Conservation (phyloP, 169 alveolate genomes). For the Plasmodium yoelii region DNA sequence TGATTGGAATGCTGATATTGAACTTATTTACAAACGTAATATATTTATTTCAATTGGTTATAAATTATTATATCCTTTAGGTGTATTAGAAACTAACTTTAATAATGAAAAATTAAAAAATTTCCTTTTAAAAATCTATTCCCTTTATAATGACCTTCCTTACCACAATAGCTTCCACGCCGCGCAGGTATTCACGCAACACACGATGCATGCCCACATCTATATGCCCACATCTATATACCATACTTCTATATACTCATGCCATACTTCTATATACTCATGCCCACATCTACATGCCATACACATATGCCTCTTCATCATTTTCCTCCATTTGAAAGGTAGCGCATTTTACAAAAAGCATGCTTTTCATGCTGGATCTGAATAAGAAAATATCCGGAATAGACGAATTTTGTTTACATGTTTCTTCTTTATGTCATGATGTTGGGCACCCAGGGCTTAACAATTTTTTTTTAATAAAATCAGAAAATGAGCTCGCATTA, state of each 20-base stretch:
- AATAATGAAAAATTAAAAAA: slow-evolving; percentile 45
- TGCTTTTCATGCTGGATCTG: slow-evolving; percentile 53
- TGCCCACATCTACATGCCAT: no score
- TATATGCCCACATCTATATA: no score
- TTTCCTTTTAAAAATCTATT: slow-evolving; percentile 34
- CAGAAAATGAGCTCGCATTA: slow-evolving; percentile 89
- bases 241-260: no score
- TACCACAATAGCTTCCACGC: slow-evolving; percentile 68
- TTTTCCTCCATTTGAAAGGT: slow-evolving; percentile 8
- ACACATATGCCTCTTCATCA: no score
- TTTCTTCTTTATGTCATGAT: slow-evolving; percentile 91
- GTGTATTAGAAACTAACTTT: slow-evolving; percentile 44
- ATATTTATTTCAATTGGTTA: slow-evolving; percentile 58
- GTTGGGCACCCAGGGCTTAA: slow-evolving; percentile 94
- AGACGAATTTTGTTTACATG: slow-evolving; percentile 62
- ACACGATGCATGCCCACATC: no score
- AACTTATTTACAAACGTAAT: slow-evolving; percentile 46
- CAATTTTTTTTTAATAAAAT: slow-evolving; percentile 87
- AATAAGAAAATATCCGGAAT: slow-evolving; percentile 57
- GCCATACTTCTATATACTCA: no score
- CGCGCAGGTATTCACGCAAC: slow-evolving; percentile 43
- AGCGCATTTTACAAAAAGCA: slow-evolving; percentile 67
- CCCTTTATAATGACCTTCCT: slow-evolving; percentile 51
- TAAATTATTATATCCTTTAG: slow-evolving; percentile 49
- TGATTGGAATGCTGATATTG: slow-evolving; percentile 62